Conservation (phyloP, 148 eudicot genomes). For the Silene uniflora region DNA sequence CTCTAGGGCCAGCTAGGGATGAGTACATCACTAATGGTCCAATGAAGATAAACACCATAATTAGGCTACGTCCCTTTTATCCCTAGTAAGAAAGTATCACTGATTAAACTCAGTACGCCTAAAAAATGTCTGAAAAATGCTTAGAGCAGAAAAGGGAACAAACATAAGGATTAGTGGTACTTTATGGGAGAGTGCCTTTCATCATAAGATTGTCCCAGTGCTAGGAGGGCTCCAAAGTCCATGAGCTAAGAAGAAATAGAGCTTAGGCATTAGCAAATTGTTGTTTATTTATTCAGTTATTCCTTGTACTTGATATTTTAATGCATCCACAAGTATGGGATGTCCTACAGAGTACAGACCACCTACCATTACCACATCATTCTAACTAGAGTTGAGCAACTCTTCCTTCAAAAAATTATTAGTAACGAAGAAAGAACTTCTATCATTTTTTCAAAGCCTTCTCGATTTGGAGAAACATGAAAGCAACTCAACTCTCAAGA, state of each 20-base stretch:
- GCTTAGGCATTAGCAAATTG: slow-evolving; percentile 13
- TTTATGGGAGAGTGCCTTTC: slow-evolving; percentile 16
- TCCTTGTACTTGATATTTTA: not conserved
- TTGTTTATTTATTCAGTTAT: not conserved
- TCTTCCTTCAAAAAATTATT: too few relatives aligned
- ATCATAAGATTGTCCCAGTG: slow-evolving; percentile 13
- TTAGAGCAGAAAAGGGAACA: not conserved
- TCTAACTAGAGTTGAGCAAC: too few relatives aligned
- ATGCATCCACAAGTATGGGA: not conserved
- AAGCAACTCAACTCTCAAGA: too few relatives aligned
- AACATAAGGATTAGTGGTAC: slow-evolving; percentile 16
- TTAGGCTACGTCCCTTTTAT: slow-evolving; percentile 1
- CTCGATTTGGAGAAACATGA: too few relatives aligned
- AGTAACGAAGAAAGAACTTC: too few relatives aligned
- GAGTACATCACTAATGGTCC: not conserved
- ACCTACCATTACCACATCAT: too few relatives aligned
- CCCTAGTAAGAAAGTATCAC: not conserved
- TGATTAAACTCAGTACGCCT: not conserved
- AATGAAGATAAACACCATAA: not conserved
- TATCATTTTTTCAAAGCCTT: too few relatives aligned
- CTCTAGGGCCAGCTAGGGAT: not conserved
- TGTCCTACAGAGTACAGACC: too few relatives aligned
- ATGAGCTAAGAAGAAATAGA: slow-evolving; percentile 13
- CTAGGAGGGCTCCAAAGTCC: slow-evolving; percentile 3
- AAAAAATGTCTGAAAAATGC: not conserved